Conservation (phyloP, 2,329 filamentous ascomycete genomes). For the Talaromyces sp. region DNA sequence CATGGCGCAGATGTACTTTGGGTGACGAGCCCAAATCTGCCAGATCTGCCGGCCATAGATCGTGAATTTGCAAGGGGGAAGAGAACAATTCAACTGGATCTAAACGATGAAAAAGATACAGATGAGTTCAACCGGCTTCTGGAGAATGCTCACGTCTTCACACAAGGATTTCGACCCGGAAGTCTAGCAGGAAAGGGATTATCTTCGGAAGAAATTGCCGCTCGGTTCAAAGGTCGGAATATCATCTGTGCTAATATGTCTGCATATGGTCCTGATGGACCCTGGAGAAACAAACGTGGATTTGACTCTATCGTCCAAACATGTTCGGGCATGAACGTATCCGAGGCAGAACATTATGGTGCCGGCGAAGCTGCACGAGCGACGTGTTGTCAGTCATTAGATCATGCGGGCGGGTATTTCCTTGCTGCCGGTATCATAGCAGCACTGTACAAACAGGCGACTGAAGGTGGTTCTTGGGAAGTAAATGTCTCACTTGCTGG, state of each 20-base stretch:
- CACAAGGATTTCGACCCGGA: conserved; percentile 46
- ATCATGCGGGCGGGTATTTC: conserved; percentile 53
- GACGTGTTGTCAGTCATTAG: conserved; percentile 52
- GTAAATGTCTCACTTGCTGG: conserved; percentile 54
- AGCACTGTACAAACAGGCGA: conserved; percentile 46
- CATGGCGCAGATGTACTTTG: conserved; percentile 41
- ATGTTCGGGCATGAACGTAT: conserved; percentile 52
- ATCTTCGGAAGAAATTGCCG: conserved; percentile 34
- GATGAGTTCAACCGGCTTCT: conserved; percentile 27
- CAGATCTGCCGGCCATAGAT: conserved; percentile 33
- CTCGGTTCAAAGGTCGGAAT: conserved; percentile 33
- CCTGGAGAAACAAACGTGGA: conserved; percentile 45
- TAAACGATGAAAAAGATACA: conserved; percentile 23
- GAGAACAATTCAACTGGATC: conserved; percentile 33
- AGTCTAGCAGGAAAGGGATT: conserved; percentile 44
- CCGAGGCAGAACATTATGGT: conserved; percentile 47
- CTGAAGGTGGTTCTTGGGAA: conserved; percentile 46
- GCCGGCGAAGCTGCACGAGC: conserved; percentile 37
- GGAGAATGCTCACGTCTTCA: conserved; percentile 38
- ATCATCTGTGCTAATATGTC: conserved; percentile 51
- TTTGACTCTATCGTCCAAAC: conserved; percentile 56
- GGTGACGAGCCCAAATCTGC: conserved; percentile 33
- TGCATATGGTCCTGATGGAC: conserved; percentile 48
- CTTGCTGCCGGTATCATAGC: conserved; percentile 51
- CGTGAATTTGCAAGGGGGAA: conserved; percentile 36